phyloP scores from a whole-genome alignment of 2,329 filamentous ascomycete species.

The Sporothrix protearum region DNA sequence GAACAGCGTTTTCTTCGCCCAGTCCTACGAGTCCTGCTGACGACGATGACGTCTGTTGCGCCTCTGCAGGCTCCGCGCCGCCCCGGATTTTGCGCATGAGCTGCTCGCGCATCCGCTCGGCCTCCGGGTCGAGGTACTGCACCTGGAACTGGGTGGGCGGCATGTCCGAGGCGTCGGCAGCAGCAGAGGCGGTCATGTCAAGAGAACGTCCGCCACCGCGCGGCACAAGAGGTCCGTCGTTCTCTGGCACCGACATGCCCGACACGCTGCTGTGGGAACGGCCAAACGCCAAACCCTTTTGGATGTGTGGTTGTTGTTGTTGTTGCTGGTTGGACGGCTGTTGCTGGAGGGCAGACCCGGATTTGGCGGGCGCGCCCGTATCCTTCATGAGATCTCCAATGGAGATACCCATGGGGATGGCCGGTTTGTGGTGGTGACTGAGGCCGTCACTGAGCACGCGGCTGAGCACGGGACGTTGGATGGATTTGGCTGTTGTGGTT shows the following conservation, averaged over 20 bases:
- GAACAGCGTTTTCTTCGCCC: background rate
- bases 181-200: conserved; percentile 32
- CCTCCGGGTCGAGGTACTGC: conserved; percentile 51
- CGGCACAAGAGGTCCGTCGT: background rate
- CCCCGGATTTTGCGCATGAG: conserved; percentile 46
- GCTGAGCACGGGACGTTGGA: conserved; percentile 13
- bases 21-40: background rate
- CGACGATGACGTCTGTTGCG: background rate
- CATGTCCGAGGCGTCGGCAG: conserved; percentile 23
- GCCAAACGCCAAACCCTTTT: background rate
- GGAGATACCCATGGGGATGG: conserved; percentile 22
- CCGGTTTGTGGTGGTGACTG: conserved; percentile 23
- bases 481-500: conserved; percentile 25
- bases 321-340: conserved; percentile 15
- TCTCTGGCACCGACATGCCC: conserved; percentile 34
- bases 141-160: conserved; percentile 51
- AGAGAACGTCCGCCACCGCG: conserved; percentile 30
- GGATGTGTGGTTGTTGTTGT: conserved; percentile 26
- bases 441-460: conserved; percentile 24
- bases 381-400: conserved; percentile 27
- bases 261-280: conserved; percentile 14
- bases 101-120: conserved; percentile 42
- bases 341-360: conserved; percentile 22
- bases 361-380: conserved; percentile 5
- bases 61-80: background rate